Conservation (phyloP, 352 stramenopile species). For the Phytopythium oedochilum region DNA sequence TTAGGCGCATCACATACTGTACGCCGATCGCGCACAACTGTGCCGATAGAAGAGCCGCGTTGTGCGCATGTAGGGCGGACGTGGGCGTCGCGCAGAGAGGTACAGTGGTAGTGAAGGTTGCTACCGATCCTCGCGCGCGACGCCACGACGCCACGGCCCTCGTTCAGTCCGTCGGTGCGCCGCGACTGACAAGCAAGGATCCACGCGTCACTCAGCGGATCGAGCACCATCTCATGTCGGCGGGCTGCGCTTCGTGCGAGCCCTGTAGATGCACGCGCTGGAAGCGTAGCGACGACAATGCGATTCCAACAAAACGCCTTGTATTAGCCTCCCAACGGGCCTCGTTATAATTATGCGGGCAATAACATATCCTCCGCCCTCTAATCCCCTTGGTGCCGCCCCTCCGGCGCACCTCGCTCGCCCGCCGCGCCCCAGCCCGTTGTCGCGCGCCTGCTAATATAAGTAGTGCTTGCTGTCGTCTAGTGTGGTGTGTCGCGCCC, state of each 20-base stretch:
- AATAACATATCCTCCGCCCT: constrained; percentile 28
- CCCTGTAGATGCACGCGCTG: no score
- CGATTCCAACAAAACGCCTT: neutral
- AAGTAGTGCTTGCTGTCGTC: constrained; percentile 10
- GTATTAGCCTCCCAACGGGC: constrained; percentile 37
- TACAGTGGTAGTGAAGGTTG: neutral
- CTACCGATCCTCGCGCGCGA: neutral
- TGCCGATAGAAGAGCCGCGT: neutral
- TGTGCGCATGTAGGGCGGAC: neutral
- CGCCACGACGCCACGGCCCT: neutral
- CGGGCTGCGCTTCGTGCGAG: no score
- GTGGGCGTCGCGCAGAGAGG: neutral
- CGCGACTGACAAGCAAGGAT: neutral
- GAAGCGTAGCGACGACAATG: no score
- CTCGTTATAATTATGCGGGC: constrained; percentile 25
- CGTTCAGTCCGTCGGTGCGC: no score
- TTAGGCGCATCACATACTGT: neutral
- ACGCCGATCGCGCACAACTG: neutral
- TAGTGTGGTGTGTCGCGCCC: constrained; percentile 14
- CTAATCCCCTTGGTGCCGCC: constrained; percentile 1
- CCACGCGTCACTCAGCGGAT: neutral
- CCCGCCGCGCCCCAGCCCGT: neutral
- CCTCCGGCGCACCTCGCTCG: constrained; percentile 3
- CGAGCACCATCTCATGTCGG: no score
- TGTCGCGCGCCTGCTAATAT: constrained; percentile 1